Evolutionary conservation across 2,329 filamentous ascomycete genomes (phyloP), one percentile per base, ranked within the genome.

Genomic region (Trichoderma cornu-damae): DNA sequence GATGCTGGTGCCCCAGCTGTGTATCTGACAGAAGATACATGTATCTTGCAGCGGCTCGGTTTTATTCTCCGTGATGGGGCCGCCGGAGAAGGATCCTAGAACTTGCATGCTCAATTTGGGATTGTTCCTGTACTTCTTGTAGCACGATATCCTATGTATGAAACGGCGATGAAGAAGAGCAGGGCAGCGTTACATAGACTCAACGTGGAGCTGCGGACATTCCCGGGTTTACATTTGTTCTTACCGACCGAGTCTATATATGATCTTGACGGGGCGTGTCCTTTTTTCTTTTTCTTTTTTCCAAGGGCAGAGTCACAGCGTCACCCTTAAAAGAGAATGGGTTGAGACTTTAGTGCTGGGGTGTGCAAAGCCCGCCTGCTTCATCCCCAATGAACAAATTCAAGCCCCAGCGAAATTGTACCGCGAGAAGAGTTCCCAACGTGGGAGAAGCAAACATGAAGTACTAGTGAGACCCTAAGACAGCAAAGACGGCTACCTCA

Each of bases 381-480:
- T 12, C 22, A 12, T 42, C 6, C 26, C 48, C n/a, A 35, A n/a
- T n/a, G 9, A 22, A 18, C 12, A 34, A 26, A 14, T 28, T 14
- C 46, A 26, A 24, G 49, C 22, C 37, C 42, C 42, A 30, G n/a
- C 6, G 22, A 28, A 30, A 38, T 16, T 9, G 14, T 30, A 18
- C 38, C 32, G 6, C 24, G 14, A 44, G 42, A 20, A 24, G 42
- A 16, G 22, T 9, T 6, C 22, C 16, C 52, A 46, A 55, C 22
- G 42, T 55, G 52, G 32, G 12, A 37, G 16, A 30, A 38, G 51
- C 42, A 55, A 55, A 55, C 52, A 55, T 38, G n/a, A 37, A 35
- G 40, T 47, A 30, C 22, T 46, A 38, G 40, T 14, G n/a, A 37
- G n/a, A 14, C 28, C 30, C 26, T 12, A 37, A n/a, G 30, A 30